A percentile compares a stretch with the other conserved stretches of the same genome.
These are phyloP conservation scores for Bonia amplexicaulis DNA, from an alignment of 176 grass and related monocot genomes.

Conservation along the genomic window DNA sequence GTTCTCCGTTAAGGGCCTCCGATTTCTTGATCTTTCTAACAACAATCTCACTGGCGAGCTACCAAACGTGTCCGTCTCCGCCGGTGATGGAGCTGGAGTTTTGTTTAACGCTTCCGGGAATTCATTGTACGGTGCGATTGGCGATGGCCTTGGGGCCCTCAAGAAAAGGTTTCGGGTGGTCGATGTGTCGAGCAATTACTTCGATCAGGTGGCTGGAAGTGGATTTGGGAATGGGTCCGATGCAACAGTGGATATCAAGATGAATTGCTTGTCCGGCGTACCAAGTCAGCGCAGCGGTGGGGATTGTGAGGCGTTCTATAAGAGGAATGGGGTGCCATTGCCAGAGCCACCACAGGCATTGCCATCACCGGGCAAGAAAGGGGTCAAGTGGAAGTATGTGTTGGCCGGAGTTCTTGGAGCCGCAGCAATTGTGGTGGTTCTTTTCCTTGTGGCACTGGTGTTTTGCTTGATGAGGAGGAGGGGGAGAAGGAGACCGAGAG, in stretches of 20 bases:
- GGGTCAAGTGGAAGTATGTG: constrained; percentile 41
- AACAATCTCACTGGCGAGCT: constrained; percentile 69
- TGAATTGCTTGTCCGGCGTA: constrained; percentile 57
- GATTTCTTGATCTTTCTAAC: constrained; percentile 54
- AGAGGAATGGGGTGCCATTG: constrained; percentile 22
- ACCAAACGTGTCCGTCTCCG: not conserved
- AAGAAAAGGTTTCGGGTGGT: constrained; percentile 49
- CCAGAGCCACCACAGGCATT: constrained; percentile 20
- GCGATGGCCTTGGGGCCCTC: constrained; percentile 20
- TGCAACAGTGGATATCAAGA: not conserved
- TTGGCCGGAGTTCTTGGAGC: constrained; percentile 49
- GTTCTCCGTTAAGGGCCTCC: constrained; percentile 38
- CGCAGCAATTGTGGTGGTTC: constrained; percentile 23
- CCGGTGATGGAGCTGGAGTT: not conserved
- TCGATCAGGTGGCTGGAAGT: constrained; percentile 15
- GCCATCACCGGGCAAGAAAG: constrained; percentile 10
- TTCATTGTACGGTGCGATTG: constrained; percentile 54
- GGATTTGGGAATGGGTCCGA: constrained; percentile 9
- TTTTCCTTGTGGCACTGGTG: constrained; percentile 24
- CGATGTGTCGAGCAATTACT: constrained; percentile 76
- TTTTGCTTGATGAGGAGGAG: constrained; percentile 37
- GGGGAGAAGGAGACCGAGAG: constrained; percentile 17
- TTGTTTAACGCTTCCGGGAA: constrained; percentile 70
- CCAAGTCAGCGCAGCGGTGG: constrained; percentile 45
- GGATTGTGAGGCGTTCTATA: constrained; percentile 68